Conservation (phyloP, 345 rosid species). For the Eutrema heterophyllum region DNA sequence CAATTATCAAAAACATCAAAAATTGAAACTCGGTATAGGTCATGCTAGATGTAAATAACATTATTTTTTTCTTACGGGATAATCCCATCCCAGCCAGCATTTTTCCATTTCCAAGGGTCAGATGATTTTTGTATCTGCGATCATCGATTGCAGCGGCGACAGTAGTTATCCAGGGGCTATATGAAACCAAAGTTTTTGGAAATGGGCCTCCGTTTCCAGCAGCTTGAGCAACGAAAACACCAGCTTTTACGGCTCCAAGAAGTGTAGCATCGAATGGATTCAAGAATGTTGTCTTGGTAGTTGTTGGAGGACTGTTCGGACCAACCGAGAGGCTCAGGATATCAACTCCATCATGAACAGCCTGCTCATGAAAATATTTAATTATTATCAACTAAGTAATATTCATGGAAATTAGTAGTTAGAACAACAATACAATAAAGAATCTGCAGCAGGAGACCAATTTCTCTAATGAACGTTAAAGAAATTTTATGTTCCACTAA, state of each 20-base stretch:
- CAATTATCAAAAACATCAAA: not conserved
- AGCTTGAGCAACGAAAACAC: conserved; percentile 97
- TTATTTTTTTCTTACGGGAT: conserved; percentile 56
- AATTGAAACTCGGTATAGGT: not conserved
- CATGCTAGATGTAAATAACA: not conserved
- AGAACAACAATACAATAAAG: no score
- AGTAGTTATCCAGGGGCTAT: conserved; percentile 95
- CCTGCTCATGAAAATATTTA: conserved; percentile 45
- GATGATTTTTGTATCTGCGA: conserved; percentile 87
- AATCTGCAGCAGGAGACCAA: no score
- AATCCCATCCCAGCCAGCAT: conserved; percentile 74
- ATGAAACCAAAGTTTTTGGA: conserved; percentile 86
- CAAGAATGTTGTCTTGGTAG: conserved; percentile 75
- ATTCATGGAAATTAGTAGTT: not conserved
- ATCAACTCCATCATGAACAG: conserved; percentile 98
- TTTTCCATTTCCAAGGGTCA: conserved; percentile 82
- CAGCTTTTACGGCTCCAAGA: conserved; percentile 97
- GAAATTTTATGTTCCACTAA: not conserved
- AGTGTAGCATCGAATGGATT: conserved; percentile 98
- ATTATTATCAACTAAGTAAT: not conserved
- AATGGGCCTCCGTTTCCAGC: conserved; percentile 99
- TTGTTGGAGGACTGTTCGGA: conserved; percentile 92
- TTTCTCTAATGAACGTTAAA: not conserved
- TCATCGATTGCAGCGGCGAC: conserved; percentile 98
- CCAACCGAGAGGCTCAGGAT: conserved; percentile 94